Evolutionary conservation across 1,139 yeast species (phyloP).

Genomic region (Lodderomyces margitis): DNA sequence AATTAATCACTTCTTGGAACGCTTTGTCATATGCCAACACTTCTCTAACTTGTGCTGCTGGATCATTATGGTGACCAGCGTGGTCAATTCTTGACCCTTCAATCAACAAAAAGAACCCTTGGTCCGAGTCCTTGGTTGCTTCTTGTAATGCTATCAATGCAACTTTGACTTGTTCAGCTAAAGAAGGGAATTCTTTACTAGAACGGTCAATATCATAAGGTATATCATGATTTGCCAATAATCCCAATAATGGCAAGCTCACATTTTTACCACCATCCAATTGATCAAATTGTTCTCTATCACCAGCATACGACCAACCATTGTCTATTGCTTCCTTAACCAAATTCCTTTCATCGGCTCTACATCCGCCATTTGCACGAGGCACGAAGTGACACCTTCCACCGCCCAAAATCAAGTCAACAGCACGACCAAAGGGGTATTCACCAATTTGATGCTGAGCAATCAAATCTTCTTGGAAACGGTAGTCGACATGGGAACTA

Average conservation of each 20-base stretch:
- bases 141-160: slow-evolving; percentile 64
- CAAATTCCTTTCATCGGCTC: slow-evolving; percentile 66
- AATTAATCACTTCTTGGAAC: slow-evolving; percentile 64
- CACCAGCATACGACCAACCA: slow-evolving; percentile 61
- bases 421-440: slow-evolving; percentile 68
- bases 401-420: slow-evolving; percentile 85
- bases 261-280: slow-evolving; percentile 53
- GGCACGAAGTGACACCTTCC: slow-evolving; percentile 79
- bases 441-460: slow-evolving; percentile 82
- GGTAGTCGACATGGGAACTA: slow-evolving; percentile 67
- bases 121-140: slow-evolving; percentile 65
- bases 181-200: slow-evolving; percentile 57
- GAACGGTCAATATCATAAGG: slow-evolving; percentile 79
- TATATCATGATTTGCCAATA: slow-evolving; percentile 68
- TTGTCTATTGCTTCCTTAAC: slow-evolving; percentile 53
- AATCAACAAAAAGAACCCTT: slow-evolving; percentile 78
- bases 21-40: slow-evolving; percentile 68
- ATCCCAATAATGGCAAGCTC: slow-evolving; percentile 68
- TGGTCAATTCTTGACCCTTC: slow-evolving; percentile 93
- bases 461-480: slow-evolving; percentile 77
- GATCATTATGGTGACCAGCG: slow-evolving; percentile 88
- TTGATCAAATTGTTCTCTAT: slow-evolving; percentile 54
- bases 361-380: slow-evolving; percentile 51
- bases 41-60: slow-evolving; percentile 44
- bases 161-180: slow-evolving; percentile 68